These are phyloP conservation scores for Bondarzewia mesenterica DNA, from an alignment of 1,284 basidiomycete species.

Conservation along the genomic window DNA sequence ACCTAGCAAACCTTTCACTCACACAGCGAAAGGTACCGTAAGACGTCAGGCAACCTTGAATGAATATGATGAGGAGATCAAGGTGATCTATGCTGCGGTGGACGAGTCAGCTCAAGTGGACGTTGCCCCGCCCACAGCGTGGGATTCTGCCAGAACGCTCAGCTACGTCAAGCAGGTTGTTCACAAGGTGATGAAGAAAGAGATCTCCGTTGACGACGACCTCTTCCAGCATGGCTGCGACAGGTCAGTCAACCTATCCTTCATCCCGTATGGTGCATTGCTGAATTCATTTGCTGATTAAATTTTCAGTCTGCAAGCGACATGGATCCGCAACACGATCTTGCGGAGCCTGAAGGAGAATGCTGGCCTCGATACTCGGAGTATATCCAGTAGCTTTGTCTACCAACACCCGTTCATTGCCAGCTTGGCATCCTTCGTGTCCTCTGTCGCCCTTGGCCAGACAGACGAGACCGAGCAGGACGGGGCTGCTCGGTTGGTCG, in stretches of 20 bases:
- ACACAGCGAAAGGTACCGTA: slow-evolving; percentile 25
- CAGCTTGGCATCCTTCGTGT: background rate
- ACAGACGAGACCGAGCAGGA: background rate
- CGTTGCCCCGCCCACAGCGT: slow-evolving; percentile 14
- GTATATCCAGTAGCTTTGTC: slow-evolving; percentile 21
- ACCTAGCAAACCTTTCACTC: slow-evolving; percentile 20
- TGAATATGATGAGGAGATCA: slow-evolving; percentile 23
- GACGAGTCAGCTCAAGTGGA: slow-evolving; percentile 11
- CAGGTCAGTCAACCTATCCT: slow-evolving; percentile 17
- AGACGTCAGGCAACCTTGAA: slow-evolving; percentile 22
- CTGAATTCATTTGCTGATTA: background rate
- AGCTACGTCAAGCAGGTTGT: slow-evolving; percentile 16
- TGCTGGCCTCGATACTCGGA: slow-evolving; percentile 10
- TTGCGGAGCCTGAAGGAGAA: slow-evolving; percentile 18
- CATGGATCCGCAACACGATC: slow-evolving; percentile 27
- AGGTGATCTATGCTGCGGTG: slow-evolving; percentile 20
- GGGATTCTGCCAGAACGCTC: slow-evolving; percentile 14
- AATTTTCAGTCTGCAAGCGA: slow-evolving; percentile 28
- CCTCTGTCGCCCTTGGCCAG: background rate
- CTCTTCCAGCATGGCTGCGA: slow-evolving; percentile 30
- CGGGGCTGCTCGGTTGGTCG: slow-evolving; percentile 10
- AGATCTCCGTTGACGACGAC: slow-evolving; percentile 19
- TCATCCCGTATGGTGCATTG: background rate
- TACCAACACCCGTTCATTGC: slow-evolving; percentile 24
- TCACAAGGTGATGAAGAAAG: slow-evolving; percentile 11